Conservation (phyloP, 352 stramenopile species). For the Aphanomyces astaci region DNA sequence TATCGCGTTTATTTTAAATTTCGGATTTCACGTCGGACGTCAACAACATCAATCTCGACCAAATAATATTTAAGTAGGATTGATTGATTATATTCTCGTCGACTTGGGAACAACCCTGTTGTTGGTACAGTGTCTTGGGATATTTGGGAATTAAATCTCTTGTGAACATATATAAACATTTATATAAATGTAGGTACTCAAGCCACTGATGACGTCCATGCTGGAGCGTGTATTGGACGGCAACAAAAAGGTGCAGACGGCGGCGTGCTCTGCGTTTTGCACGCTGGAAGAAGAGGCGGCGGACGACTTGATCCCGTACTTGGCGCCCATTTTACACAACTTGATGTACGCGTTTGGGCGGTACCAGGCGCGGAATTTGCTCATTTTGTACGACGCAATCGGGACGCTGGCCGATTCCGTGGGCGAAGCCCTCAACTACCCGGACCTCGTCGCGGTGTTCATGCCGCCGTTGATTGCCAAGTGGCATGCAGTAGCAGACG, state of each 20-base stretch:
- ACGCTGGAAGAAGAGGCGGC: conserved; percentile 91
- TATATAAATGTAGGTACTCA: conserved; percentile 37
- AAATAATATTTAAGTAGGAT: too few species aligned
- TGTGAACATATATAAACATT: too few species aligned
- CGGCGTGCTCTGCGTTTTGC: conserved; percentile 91
- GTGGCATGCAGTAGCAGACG: conserved; percentile 82
- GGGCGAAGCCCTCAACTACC: conserved; percentile 87
- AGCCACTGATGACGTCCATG: conserved; percentile 80
- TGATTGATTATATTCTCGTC: too few species aligned
- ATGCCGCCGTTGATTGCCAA: conserved; percentile 91
- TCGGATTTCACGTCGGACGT: too few species aligned
- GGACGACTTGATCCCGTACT: conserved; percentile 89
- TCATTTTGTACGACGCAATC: conserved; percentile 95
- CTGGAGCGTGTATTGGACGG: conserved; percentile 82
- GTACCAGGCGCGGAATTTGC: conserved; percentile 91
- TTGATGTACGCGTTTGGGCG: conserved; percentile 89
- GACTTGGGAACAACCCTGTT: too few species aligned
- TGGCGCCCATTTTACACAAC: conserved; percentile 87
- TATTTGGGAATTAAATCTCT: too few species aligned
- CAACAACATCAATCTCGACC: too few species aligned
- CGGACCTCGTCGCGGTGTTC: conserved; percentile 85
- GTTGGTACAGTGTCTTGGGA: too few species aligned
- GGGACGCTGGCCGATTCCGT: conserved; percentile 93
- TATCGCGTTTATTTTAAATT: too few species aligned
- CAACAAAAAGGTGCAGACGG: conserved; percentile 94